Percentiles rank a stretch among this genome's conserved stretches.
These are phyloP conservation scores for Grigorovia transvaalensis DNA, from an alignment of 805 yeast genomes.

Conservation along the genomic window DNA sequence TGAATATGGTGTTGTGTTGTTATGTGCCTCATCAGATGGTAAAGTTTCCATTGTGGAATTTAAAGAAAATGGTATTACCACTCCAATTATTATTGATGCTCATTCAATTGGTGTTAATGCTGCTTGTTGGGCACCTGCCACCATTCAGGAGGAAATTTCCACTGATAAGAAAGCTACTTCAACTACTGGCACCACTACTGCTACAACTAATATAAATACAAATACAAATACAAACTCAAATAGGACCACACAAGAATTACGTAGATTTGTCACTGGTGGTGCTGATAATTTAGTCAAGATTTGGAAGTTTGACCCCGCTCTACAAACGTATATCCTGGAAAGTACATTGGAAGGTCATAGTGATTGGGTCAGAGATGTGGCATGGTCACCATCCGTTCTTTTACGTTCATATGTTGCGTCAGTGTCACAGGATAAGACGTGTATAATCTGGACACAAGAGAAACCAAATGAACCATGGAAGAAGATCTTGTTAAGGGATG, in stretches of 20 bases:
- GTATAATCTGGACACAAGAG: constrained; percentile 89
- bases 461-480: constrained; percentile 62
- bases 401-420: constrained; percentile 86
- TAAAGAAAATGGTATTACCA: constrained; percentile 75
- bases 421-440: constrained; percentile 94
- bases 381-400: constrained; percentile 91
- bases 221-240: constrained; percentile 3
- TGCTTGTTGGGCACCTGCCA: constrained; percentile 84
- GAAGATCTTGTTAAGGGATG: constrained; percentile 60
- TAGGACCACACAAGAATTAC: constrained; percentile 28
- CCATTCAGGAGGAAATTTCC: constrained; percentile 21
- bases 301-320: constrained; percentile 59
- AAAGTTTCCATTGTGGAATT: constrained; percentile 83
- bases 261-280: constrained; percentile 88
- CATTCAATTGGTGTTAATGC: constrained; percentile 92
- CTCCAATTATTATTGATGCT: constrained; percentile 50
- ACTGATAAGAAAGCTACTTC: constrained; percentile 20
- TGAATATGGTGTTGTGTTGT: constrained; percentile 84
- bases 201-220: not conserved
- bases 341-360: constrained; percentile 78
- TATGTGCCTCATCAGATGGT: constrained; percentile 92
- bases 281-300: constrained; percentile 88
- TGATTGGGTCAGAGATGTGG: constrained; percentile 98
- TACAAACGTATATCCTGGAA: constrained; percentile 58
- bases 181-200: not conserved